phyloP scores from a whole-genome alignment of 768 basidiomycete species.

The Amanita exitialis region DNA sequence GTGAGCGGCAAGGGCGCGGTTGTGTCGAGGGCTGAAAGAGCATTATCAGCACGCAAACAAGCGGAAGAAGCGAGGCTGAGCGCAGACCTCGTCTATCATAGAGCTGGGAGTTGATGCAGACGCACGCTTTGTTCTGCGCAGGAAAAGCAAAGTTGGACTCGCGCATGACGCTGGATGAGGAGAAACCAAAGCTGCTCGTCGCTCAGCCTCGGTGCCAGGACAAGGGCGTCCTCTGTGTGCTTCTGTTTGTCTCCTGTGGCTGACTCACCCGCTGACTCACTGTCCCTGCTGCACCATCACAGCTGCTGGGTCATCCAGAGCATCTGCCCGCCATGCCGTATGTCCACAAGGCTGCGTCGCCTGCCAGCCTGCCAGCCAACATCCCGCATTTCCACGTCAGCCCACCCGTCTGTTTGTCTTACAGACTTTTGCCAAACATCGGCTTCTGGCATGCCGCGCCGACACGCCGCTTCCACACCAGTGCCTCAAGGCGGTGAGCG shows the following conservation, averaged over 20 bases:
- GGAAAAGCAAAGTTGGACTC: conserved; percentile 95
- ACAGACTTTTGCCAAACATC: too few species aligned
- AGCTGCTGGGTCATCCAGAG: too few species aligned
- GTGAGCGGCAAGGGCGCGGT: conserved; percentile 54
- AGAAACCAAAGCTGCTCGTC: not conserved
- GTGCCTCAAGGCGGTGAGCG: too few species aligned
- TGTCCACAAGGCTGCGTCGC: too few species aligned
- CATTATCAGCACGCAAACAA: conserved; percentile 9
- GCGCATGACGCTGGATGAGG: conserved; percentile 44
- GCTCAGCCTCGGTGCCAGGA: conserved; percentile 1
- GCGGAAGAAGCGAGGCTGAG: conserved; percentile 2
- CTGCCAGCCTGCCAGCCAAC: too few species aligned
- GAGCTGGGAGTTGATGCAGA: conserved; percentile 88
- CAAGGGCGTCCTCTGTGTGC: conserved; percentile 3
- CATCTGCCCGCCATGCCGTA: too few species aligned
- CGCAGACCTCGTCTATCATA: conserved; percentile 86
- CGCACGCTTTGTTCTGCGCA: conserved; percentile 88
- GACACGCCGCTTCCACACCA: too few species aligned
- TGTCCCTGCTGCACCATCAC: not conserved
- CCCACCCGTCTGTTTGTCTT: too few species aligned
- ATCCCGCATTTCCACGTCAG: too few species aligned
- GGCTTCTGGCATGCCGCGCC: too few species aligned
- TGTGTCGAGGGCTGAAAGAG: conserved; percentile 37
- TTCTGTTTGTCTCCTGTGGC: conserved; percentile 10
- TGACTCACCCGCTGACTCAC: conserved; percentile 8